These are phyloP conservation scores for Lactarius sp. DNA, from an alignment of 768 basidiomycete genomes.

Conservation along the genomic window DNA sequence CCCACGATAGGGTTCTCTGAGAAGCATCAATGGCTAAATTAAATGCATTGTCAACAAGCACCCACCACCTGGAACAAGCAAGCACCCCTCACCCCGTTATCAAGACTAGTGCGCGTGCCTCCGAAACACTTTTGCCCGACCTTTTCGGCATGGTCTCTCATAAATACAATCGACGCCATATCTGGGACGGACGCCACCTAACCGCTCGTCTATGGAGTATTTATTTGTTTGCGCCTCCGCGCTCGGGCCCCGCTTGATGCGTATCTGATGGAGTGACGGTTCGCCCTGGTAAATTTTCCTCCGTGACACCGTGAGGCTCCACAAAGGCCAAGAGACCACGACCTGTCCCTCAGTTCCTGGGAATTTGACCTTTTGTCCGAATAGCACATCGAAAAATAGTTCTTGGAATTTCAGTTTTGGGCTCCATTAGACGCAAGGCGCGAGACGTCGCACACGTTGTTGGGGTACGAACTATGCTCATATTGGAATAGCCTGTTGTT, in stretches of 20 bases:
- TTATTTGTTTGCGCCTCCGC: slow-evolving; percentile 1
- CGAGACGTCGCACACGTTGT: slow-evolving; percentile 11
- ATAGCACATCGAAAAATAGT: not conserved
- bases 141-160: not conserved
- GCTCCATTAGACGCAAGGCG: not conserved
- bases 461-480: slow-evolving; percentile 11
- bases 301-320: not conserved
- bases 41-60: not conserved
- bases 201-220: not conserved
- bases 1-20: not conserved
- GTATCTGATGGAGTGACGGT: not conserved
- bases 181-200: slow-evolving; percentile 11
- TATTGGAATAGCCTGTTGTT: slow-evolving; percentile 14
- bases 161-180: not conserved
- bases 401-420: not conserved
- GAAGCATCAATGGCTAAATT: not conserved
- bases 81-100: not conserved
- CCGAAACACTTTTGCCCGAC: not conserved
- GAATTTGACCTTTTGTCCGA: not conserved
- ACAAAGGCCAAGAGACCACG: not conserved
- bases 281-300: not conserved
- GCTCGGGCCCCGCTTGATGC: not conserved
- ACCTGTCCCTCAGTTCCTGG: not conserved
- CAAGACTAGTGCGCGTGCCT: not conserved
- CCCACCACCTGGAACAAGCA: slow-evolving; percentile 5